Percentiles rank a stretch among this genome's conserved stretches.
Conservation (phyloP, 352 stramenopile genomes). For the Paralagenidium karlingii region DNA sequence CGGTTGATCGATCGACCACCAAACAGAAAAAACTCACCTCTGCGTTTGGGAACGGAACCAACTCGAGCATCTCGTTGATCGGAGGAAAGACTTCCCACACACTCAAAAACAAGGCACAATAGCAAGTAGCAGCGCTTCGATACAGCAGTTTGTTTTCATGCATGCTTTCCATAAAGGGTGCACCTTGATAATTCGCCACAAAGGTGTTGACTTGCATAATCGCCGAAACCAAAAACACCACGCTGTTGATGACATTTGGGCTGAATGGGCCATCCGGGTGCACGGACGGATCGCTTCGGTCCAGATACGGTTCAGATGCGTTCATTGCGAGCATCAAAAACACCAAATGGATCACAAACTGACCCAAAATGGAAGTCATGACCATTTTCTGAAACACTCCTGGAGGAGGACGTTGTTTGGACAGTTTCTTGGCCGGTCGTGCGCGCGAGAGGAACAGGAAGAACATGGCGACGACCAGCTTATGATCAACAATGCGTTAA, state of each 20-base stretch:
- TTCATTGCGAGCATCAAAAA: conserved; percentile 42
- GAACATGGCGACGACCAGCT: conserved; percentile 32
- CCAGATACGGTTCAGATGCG: conserved; percentile 49
- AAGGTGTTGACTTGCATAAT: conserved; percentile 50
- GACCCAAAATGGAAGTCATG: conserved; percentile 80
- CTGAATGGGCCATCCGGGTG: conserved; percentile 77
- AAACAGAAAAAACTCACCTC: conserved; percentile 10
- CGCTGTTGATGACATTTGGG: conserved; percentile 91
- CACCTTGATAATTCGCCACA: conserved; percentile 33
- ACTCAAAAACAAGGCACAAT: conserved; percentile 12
- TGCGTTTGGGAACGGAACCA: conserved; percentile 18
- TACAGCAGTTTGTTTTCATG: conserved; percentile 21
- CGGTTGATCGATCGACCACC: background rate
- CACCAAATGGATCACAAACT: conserved; percentile 88
- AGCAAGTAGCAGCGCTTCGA: conserved; percentile 15
- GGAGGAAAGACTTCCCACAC: conserved; percentile 15
- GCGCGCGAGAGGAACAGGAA: conserved; percentile 49
- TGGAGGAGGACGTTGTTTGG: conserved; percentile 54
- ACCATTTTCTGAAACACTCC: conserved; percentile 82
- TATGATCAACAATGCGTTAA: conserved; percentile 2
- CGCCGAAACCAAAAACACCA: conserved; percentile 88
- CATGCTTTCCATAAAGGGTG: conserved; percentile 43
- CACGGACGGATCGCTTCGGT: conserved; percentile 37
- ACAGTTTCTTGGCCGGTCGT: conserved; percentile 83
- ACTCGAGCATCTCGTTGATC: conserved; percentile 22